Conservation (phyloP, 177 flowering plant species). For the Vitis hybrid region DNA sequence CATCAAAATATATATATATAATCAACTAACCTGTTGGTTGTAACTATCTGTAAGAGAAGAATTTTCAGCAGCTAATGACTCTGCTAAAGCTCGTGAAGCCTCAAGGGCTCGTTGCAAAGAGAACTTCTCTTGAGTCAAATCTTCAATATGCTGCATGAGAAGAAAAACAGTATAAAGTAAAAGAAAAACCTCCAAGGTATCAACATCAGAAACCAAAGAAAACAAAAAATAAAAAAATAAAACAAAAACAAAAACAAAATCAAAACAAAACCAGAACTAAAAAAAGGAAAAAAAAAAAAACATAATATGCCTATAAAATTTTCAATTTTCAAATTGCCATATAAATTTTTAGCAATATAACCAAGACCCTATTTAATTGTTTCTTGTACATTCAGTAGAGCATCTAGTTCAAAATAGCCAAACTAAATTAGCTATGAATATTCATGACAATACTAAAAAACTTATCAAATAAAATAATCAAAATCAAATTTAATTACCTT, state of each 20-base stretch:
- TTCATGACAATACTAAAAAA: no score
- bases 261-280: background rate
- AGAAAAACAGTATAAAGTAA: conserved; percentile 4
- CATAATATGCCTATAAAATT: no score
- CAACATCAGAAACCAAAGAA: background rate
- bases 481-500: no score
- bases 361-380: background rate
- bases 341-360: background rate
- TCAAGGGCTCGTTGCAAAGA: conserved; percentile 89
- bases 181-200: background rate
- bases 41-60: conserved; percentile 89
- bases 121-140: conserved; percentile 96
- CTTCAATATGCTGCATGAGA: conserved; percentile 91
- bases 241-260: no score
- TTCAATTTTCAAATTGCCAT: background rate
- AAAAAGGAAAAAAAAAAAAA: background rate
- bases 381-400: no score
- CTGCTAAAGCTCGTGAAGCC: conserved; percentile 79
- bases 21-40: conserved; percentile 81
- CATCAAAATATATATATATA: no score
- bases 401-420: no score
- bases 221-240: no score
- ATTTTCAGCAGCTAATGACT: conserved; percentile 91
- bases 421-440: no score
- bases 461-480: no score